Evolutionary conservation across 495 filamentous ascomycete species (phyloP), one percentile per base, ranked within the genome.

Genomic region (Haplographium delicatum): DNA sequence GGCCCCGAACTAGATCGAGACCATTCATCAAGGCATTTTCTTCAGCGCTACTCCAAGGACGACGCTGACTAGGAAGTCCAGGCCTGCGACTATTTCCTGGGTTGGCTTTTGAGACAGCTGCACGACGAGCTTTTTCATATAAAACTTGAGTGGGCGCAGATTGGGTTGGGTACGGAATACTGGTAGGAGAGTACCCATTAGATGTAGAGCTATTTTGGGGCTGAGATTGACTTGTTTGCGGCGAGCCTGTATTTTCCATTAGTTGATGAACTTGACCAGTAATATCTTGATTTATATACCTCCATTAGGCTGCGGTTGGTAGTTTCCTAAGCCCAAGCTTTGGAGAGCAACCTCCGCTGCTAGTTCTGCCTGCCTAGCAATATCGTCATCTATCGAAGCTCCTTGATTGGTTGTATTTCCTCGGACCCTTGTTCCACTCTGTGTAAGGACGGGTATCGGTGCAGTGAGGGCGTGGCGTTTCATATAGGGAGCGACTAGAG

Each of bases 1-100:
- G 91, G 0, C 91, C 91, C 62, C 89, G 89, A 23, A 97, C 91
- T 46, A 83, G 82, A 62, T 95, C 91, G 8, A 97, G 77, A 9
- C 91, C 91, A 27, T 85, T 82, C 87, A 97, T 93, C 41, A 97
- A 72, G 0, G 91, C 90, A 61, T 87, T 88, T 61, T 97, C 91
- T 66, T 97, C 91, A 47, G 93, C 88, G 0, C 81, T 81, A 1
- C 86, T 86, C 91, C 91, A 97, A 6, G 90, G 89, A 20, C 89
- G 79, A 35, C 91, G 81, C 49, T 90, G 87, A n/a, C 82, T 88
- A 39, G 89, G 87, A 5, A 87, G 67, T 1, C 87, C 88, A 38
- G 88, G 81, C 41, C 86, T 79, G 23, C 86, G 81, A 39, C 79
- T 78, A 27, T 80, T 83, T 18, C 43, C 44, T 1, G 85, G 83